phyloP scores from a whole-genome alignment of 495 filamentous ascomycete species.

The Mycothermus thermophilus region DNA sequence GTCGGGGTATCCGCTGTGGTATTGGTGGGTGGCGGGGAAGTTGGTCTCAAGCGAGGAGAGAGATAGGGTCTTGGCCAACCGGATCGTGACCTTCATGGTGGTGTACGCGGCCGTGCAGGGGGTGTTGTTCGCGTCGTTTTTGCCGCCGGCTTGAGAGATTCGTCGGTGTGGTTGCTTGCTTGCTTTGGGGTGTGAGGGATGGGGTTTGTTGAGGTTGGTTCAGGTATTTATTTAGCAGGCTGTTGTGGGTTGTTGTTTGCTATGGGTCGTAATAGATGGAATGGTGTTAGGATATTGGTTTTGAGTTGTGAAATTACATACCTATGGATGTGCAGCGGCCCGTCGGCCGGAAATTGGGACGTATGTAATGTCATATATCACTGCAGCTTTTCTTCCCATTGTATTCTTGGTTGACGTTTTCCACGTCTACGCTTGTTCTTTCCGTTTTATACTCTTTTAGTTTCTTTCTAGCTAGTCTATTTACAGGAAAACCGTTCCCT shows the following conservation, averaged over 20 bases:
- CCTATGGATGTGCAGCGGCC: too few relatives aligned
- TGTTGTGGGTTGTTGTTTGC: background rate
- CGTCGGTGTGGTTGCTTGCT: too few relatives aligned
- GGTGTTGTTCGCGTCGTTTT: constrained; percentile 76
- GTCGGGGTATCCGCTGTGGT: constrained; percentile 82
- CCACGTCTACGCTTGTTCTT: background rate
- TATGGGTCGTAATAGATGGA: background rate
- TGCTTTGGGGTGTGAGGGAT: too few relatives aligned
- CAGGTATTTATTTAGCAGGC: constrained; percentile 1
- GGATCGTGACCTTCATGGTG: constrained; percentile 45
- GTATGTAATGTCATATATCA: background rate
- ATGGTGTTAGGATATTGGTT: too few relatives aligned
- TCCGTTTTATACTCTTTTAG: background rate
- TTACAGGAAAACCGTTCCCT: background rate
- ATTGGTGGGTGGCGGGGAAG: constrained; percentile 52
- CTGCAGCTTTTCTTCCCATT: background rate
- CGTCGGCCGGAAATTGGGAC: too few relatives aligned
- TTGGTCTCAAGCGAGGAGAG: constrained; percentile 19
- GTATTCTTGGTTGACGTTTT: background rate
- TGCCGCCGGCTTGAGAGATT: constrained; percentile 59
- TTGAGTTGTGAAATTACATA: too few relatives aligned
- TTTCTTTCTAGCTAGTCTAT: background rate
- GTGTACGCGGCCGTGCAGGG: constrained; percentile 72
- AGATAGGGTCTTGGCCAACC: constrained; percentile 11
- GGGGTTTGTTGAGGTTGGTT: background rate